Percentiles rank a stretch among this genome's conserved stretches.
These are phyloP conservation scores for Ustilago curta DNA, from an alignment of 1,284 basidiomycete species.

Conservation along the genomic window DNA sequence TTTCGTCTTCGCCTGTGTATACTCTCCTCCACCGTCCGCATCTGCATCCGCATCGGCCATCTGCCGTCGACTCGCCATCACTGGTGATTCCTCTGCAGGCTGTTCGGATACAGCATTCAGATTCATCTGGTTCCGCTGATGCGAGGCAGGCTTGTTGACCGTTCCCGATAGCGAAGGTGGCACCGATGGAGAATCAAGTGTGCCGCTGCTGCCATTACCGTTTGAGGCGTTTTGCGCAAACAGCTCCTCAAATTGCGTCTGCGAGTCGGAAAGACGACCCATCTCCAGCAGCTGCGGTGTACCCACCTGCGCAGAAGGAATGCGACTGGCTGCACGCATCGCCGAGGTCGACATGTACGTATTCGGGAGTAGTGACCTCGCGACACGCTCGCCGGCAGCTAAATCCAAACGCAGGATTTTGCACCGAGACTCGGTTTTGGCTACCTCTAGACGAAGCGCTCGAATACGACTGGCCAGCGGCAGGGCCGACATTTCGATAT, in stretches of 20 bases:
- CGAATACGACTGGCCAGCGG: conserved; percentile 52
- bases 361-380: conserved; percentile 31
- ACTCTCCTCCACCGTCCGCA: background rate
- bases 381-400: conserved; percentile 45
- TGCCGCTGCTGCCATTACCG: conserved; percentile 13
- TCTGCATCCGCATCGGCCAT: conserved; percentile 9
- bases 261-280: conserved; percentile 30
- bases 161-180: conserved; percentile 14
- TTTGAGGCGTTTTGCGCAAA: conserved; percentile 21
- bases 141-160: conserved; percentile 45
- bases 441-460: conserved; percentile 52
- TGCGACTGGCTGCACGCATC: conserved; percentile 29
- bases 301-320: conserved; percentile 29
- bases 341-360: conserved; percentile 35
- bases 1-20: background rate
- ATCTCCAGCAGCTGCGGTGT: conserved; percentile 50
- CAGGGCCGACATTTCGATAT: conserved; percentile 59
- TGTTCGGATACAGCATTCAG: conserved; percentile 48
- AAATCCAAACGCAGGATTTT: conserved; percentile 55
- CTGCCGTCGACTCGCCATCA: conserved; percentile 22
- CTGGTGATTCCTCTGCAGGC: conserved; percentile 46
- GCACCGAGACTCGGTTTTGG: conserved; percentile 46
- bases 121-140: conserved; percentile 50
- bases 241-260: conserved; percentile 46
- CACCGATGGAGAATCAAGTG: conserved; percentile 8